phyloP scores from a whole-genome alignment of 78 protist species.

The Tieghemostelium lacteum region DNA sequence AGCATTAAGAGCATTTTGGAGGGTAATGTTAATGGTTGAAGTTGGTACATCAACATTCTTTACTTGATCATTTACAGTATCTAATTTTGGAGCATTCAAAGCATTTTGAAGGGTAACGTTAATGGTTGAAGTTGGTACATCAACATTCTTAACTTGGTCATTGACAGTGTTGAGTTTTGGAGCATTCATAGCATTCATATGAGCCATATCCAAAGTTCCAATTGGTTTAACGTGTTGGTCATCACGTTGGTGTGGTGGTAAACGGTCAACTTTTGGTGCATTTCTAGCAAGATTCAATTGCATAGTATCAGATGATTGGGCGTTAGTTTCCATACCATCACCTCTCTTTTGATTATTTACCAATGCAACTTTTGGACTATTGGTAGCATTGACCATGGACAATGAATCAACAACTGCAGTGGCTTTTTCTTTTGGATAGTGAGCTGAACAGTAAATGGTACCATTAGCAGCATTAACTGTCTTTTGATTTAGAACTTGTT shows the following conservation, averaged over 20 bases:
- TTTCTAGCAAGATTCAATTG: constrained; percentile 31
- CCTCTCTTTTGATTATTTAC: constrained; percentile 56
- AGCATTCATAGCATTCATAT: constrained; percentile 48
- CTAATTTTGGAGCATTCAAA: constrained; percentile 48
- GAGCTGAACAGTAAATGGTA: constrained; percentile 68
- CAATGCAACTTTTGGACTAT: constrained; percentile 26
- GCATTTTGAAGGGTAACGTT: not conserved
- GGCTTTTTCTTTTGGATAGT: constrained; percentile 72
- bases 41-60: constrained; percentile 15
- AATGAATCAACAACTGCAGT: constrained; percentile 75
- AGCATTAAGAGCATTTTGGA: constrained; percentile 13
- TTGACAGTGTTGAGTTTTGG: constrained; percentile 73
- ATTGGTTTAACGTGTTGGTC: constrained; percentile 54
- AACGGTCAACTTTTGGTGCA: constrained; percentile 56
- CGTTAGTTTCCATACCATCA: constrained; percentile 42
- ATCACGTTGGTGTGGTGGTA: constrained; percentile 34
- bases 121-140: constrained; percentile 10
- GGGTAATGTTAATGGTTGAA: not conserved
- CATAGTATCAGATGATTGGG: constrained; percentile 39
- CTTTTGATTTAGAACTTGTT: constrained; percentile 67
- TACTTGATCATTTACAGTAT: constrained; percentile 52
- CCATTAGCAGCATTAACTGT: constrained; percentile 65
- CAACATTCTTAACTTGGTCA: constrained; percentile 33
- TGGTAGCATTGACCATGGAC: constrained; percentile 51
- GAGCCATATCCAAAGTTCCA: constrained; percentile 50